Conservation (phyloP, 768 basidiomycete species). For the Pleurotus giganteus region DNA sequence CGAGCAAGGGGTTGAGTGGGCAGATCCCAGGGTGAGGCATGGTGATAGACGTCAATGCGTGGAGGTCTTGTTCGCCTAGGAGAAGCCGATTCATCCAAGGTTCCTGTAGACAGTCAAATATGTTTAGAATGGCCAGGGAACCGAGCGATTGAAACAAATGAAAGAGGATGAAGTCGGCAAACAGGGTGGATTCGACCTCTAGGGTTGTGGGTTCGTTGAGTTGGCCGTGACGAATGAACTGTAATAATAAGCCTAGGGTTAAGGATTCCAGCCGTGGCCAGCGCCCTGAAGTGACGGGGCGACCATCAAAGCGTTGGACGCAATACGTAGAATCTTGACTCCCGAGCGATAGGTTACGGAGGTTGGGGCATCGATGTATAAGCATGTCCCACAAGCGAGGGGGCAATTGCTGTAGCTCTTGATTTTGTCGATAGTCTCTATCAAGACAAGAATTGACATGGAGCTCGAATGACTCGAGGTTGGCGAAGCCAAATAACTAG, state of each 20-base stretch:
- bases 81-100: no score
- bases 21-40: no score
- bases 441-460: no score
- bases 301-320: slow-evolving; percentile 16
- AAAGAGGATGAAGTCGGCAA: neutral
- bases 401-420: slow-evolving; percentile 15
- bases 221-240: neutral
- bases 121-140: no score
- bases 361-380: slow-evolving; percentile 37
- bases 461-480: no score
- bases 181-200: neutral
- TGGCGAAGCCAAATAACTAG: no score
- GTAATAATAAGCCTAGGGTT: neutral
- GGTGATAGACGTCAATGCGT: no score
- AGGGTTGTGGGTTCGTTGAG: neutral
- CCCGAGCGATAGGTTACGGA: slow-evolving; percentile 42
- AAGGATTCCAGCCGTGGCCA: neutral
- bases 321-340: slow-evolving; percentile 12
- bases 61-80: no score
- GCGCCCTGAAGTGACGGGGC: neutral
- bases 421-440: no score
- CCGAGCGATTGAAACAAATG: no score
- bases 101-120: no score
- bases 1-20: no score
- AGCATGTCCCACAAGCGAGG: slow-evolving; percentile 54